Percentiles rank a stretch among this genome's conserved stretches.
Evolutionary conservation across 345 rosid species (phyloP).

Genomic region (Citrus trifoliata): DNA sequence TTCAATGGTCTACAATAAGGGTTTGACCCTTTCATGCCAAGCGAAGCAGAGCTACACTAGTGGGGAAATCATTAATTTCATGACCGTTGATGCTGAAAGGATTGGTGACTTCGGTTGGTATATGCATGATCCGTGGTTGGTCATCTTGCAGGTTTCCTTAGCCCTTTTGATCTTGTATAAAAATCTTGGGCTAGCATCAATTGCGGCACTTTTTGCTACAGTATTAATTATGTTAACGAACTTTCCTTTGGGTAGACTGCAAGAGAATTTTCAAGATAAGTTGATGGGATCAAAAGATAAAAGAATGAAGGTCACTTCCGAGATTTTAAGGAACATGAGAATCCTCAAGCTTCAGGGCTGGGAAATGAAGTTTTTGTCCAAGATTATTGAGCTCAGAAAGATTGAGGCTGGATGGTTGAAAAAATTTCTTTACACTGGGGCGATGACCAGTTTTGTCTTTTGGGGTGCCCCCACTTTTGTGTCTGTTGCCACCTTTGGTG

Average conservation of each 20-base stretch:
- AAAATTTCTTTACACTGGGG: conserved; percentile 46
- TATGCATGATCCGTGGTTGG: conserved; percentile 64
- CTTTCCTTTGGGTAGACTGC: conserved; percentile 52
- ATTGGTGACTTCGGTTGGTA: conserved; percentile 52
- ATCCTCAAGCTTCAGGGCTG: conserved; percentile 79
- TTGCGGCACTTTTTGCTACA: conserved; percentile 57
- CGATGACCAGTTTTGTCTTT: conserved; percentile 48
- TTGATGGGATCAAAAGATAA: conserved; percentile 68
- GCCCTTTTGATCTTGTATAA: conserved; percentile 58
- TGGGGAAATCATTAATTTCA: conserved; percentile 71
- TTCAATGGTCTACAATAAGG: conserved; percentile 59
- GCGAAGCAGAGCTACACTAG: conserved; percentile 56
- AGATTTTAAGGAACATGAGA: conserved; percentile 68
- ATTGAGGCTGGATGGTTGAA: conserved; percentile 60
- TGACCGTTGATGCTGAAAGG: conserved; percentile 71
- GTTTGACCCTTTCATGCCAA: conserved; percentile 51
- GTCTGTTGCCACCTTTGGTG: conserved; percentile 54
- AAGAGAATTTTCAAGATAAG: conserved; percentile 63
- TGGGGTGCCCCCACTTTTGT: conserved; percentile 72
- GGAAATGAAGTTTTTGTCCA: conserved; percentile 75
- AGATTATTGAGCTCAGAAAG: conserved; percentile 44
- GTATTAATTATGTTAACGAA: conserved; percentile 51
- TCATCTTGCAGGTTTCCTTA: conserved; percentile 44
- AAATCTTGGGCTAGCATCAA: conserved; percentile 53
- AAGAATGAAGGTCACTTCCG: conserved; percentile 65